Conservation (phyloP, 2,329 filamentous ascomycete genomes). For the Cordyceps fumosorosea region DNA sequence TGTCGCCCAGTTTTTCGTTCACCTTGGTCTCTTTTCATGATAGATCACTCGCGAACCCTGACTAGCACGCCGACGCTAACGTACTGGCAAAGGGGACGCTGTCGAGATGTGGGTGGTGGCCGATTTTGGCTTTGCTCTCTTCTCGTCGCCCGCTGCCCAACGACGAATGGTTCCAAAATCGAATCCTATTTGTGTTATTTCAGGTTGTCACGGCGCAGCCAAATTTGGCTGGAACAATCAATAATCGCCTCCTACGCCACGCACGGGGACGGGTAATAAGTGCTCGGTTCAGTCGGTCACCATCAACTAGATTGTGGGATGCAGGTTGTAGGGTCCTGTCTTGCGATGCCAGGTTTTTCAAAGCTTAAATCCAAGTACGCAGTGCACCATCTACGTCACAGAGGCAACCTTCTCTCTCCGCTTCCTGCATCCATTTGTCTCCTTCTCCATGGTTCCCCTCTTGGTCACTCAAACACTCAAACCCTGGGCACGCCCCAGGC, state of each 20-base stretch:
- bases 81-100: background rate
- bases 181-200: background rate
- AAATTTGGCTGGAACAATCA: background rate
- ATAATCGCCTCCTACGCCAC: background rate
- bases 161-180: background rate
- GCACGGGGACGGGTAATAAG: too few species aligned
- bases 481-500: background rate
- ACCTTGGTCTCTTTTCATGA: background rate
- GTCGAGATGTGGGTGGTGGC: background rate
- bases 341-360: background rate
- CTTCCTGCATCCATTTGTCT: background rate
- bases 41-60: background rate
- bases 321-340: background rate
- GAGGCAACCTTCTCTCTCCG: background rate
- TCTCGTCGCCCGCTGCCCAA: background rate
- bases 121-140: background rate
- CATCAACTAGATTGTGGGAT: background rate
- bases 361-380: background rate
- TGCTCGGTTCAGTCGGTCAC: background rate
- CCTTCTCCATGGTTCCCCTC: background rate
- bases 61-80: constrained; percentile 1
- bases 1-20: background rate
- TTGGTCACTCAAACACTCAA: background rate
- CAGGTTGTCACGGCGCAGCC: background rate
- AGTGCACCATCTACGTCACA: constrained; percentile 3